Base-by-base conservation (phyloP, 75 land plant genomes). In the Cupressus sempervirens region DNA sequence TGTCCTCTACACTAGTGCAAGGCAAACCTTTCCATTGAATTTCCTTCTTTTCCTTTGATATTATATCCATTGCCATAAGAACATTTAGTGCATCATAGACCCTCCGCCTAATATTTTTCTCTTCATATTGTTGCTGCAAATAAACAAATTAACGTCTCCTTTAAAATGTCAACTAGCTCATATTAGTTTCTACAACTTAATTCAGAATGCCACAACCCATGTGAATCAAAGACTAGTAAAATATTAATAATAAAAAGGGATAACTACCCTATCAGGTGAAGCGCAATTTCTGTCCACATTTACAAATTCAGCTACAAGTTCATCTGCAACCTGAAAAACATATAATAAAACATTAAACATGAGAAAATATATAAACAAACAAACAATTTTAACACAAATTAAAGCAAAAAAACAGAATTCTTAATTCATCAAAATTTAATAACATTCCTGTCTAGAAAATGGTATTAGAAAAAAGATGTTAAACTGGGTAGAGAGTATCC, bases 251-350 rank as follows among this genome's bases (percentile, higher is more conserved):
- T 32, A 20, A 32, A 14, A 87, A 18, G 62, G 16, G 34, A 67
- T 52, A 54, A 26, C 76, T 83, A 89, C 92, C 92, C 90, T 85
- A 43, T 91, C 92, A 23, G 92, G 92, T 20, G 92, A 90, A 43
- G 82, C 88, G 40, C 85, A 73, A 35, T 83, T 80, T 73, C 85
- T 84, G 62, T 85, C 88, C 48, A 89, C 84, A 87, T 91, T 88
- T 54, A 88, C 87, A 83, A 87, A 89, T 48, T 92, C 93, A 32
- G 90, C 92, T 48, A 92, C 89, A 43, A 92, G 81, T 86, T 92
- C 93, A 87, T 92, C 93, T 54, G 93, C 93, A 65, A 92, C 93
- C 93, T 92, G 90, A 54, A 75, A 79, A 79, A 26, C 11, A 10
- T 12, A n/a, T 36, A 43, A n/a, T 36, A 43, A 26, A 79, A 43